Evolutionary conservation across 1,139 yeast genomes (phyloP).

Genomic region (Candida anutae): DNA sequence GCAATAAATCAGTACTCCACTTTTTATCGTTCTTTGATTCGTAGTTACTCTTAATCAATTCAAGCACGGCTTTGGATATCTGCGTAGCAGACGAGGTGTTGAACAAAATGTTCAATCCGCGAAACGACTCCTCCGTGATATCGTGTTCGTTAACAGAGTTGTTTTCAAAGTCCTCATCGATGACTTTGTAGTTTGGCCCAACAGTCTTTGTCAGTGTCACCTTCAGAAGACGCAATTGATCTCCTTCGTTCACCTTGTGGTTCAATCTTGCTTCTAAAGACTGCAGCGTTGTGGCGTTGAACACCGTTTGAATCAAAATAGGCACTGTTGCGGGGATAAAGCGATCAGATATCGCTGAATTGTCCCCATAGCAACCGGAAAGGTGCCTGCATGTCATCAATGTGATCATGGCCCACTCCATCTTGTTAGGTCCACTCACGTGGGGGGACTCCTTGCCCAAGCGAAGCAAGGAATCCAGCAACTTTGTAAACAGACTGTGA

Average conservation of each 20-base stretch:
- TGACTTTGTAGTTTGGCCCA: slow-evolving; percentile 10
- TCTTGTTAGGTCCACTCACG: slow-evolving; percentile 23
- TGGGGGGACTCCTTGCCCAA: slow-evolving; percentile 14
- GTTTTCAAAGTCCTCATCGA: slow-evolving; percentile 24
- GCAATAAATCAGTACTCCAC: slow-evolving; percentile 57
- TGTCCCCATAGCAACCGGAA: slow-evolving; percentile 36
- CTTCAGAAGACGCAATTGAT: slow-evolving; percentile 17
- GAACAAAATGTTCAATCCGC: slow-evolving; percentile 41
- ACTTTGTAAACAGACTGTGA: slow-evolving; percentile 39
- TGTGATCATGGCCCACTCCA: slow-evolving; percentile 45
- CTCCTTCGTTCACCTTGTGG: slow-evolving; percentile 18
- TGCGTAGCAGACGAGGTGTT: slow-evolving; percentile 44
- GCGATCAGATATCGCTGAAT: slow-evolving; percentile 26
- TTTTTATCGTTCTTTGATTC: slow-evolving; percentile 13
- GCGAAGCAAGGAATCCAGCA: slow-evolving; percentile 31
- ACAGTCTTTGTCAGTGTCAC: slow-evolving; percentile 20
- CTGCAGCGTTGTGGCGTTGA: slow-evolving; percentile 9
- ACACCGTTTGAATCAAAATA: slow-evolving; percentile 26
- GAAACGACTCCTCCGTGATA: slow-evolving; percentile 31
- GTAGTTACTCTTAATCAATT: slow-evolving; percentile 31
- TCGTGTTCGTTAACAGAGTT: slow-evolving; percentile 19
- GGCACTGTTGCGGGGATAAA: slow-evolving; percentile 37
- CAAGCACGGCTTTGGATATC: slow-evolving; percentile 38
- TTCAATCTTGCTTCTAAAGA: slow-evolving; percentile 16
- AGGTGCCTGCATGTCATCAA: slow-evolving; percentile 37